Base-by-base conservation (phyloP, 305 asterid species). In the Plantago coronopus region DNA sequence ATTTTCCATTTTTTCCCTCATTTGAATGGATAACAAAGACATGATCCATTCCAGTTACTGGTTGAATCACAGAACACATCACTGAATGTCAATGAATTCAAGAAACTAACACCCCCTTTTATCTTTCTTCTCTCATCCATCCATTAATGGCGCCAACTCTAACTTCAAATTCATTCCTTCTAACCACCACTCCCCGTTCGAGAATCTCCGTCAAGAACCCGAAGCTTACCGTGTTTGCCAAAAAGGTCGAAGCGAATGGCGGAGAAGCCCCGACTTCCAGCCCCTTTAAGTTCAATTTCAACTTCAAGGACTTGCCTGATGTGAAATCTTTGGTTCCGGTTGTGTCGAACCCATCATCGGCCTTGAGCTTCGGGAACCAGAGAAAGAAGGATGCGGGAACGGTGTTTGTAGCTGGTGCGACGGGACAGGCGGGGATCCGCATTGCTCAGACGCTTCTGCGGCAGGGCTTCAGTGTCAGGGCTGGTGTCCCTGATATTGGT, bases 391-490 rank as follows among this genome's bases (percentile, higher is more conserved):
- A 91, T 51, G 71, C 95, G 1, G 87, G 90, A 17, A 88, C 95
- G 8, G 97, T 91, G 69, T 91, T 88, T 42, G 94, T 91, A 12
- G 95, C 96, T 3, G 97, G 98, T 5, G 98, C 94, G 2, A 81
- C 91, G 0, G 96, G 97, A 44, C 96, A 79, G 68, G 85, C 85
- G 1, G 98, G 98, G 34, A 72, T 81, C 55, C 95, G 96, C 77
- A 83, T 91, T 78, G 93, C 95, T 4, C 96, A 86, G 34, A 72
- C 79, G 17, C 89, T 91, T 62, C 75, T 91, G 19, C 81, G 95
- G 3, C 79, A 83, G 68, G 98, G 98, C 3, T 91, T 86, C 47
- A 86, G 75, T 48, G 96, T 91, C n/a, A 72, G 98, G 75, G 98
- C 98, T 25, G 96, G 96, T n/a, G 98, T 91, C 42, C 71, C 95